Evolutionary conservation across 2,329 filamentous ascomycete genomes (phyloP).

Genomic region (Periconia macrospinosa): DNA sequence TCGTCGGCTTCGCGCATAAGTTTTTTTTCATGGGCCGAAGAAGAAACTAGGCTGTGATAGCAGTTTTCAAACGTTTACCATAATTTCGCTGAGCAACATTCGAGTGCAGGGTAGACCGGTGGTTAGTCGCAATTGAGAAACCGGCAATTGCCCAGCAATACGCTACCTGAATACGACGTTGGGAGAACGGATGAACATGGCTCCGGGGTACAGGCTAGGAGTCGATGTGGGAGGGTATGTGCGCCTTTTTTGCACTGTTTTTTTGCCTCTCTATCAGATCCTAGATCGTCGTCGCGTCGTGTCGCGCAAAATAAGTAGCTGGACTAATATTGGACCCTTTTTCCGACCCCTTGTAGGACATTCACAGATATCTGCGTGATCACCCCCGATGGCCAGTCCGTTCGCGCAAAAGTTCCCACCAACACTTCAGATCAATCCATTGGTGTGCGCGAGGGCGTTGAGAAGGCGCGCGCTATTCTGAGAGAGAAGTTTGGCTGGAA

Average conservation of each 20-base stretch:
- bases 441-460: constrained; percentile 51
- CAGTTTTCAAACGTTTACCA: background rate
- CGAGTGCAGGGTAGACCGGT: too few species aligned
- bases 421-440: constrained; percentile 52
- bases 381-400: constrained; percentile 47
- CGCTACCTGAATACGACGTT: background rate
- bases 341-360: constrained; percentile 33
- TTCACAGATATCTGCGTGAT: constrained; percentile 55
- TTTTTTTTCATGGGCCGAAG: background rate
- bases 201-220: constrained; percentile 34
- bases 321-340: constrained; percentile 7
- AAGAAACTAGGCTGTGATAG: background rate
- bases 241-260: background rate
- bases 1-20: background rate
- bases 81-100: background rate
- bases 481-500: constrained; percentile 45
- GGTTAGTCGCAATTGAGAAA: too few species aligned
- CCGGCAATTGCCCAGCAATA: background rate
- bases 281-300: background rate
- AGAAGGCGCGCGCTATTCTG: constrained; percentile 45
- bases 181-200: constrained; percentile 10
- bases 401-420: constrained; percentile 52
- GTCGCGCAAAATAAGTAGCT: background rate
- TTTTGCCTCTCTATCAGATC: background rate
- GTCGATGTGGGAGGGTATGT: constrained; percentile 40